Evolutionary conservation across 768 basidiomycete genomes (phyloP), one percentile per base, ranked within the genome.

Genomic region (Boletales sp.): DNA sequence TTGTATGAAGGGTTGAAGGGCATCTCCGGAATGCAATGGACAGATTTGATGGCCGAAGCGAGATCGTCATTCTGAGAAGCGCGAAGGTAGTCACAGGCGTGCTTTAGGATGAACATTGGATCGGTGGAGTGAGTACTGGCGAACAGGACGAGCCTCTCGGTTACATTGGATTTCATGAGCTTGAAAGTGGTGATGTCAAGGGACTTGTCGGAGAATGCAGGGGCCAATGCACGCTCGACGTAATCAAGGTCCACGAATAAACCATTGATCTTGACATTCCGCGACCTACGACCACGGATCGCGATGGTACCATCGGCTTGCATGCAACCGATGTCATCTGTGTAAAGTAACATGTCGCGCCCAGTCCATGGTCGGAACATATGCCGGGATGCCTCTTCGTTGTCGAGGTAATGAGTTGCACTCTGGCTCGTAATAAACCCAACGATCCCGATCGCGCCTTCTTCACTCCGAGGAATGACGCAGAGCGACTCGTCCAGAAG

Each of bases 1-100:
- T 67, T 66, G 59, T 67, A 66, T 4, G 62, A 65, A 0, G 65
- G 60, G 17, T 66, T 66, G 51, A 65, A 64, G 1, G 62, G 62
- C 65, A 64, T 66, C 32, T 59, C 60, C 1, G 42, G 38, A 18
- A 66, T 56, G 30, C 62, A 58, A 12, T 53, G 65, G 15, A 58
- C 60, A 29, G 61, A 53, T 46, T 59, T 43, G 50, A 61, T 51
- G 45, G 59, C 58, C 57, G 59, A 60, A 19, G 59, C 55, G 19
- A 61, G 48, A 32, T 54, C 54, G 17, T 60, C 62, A 3, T 45
- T 50, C 34, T 49, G 51, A 17, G 58, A 58, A 17, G 39, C 21
- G 15, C 58, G 51, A 4, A 66, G 47, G 9, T 15, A 29, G 44
- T 60, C 57, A n/a, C 65, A 60, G 39, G 55, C 58, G 9, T 52